Percentiles rank a stretch among this genome's conserved stretches.
Evolutionary conservation across 768 basidiomycete species (phyloP).

Genomic region (Amanita pallidorosea): DNA sequence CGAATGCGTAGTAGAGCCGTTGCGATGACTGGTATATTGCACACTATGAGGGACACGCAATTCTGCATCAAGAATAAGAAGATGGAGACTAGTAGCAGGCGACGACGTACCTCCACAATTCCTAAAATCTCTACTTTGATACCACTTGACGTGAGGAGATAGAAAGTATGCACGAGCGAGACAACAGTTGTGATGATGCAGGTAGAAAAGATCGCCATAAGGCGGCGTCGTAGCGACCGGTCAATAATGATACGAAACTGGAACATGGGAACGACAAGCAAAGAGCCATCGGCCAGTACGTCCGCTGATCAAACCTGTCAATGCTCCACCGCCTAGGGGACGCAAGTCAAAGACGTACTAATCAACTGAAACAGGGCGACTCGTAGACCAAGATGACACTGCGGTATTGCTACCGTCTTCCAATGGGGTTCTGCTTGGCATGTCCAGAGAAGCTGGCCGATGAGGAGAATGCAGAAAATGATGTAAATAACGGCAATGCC

Average conservation of each 20-base stretch:
- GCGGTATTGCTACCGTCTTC: slow-evolving; percentile 23
- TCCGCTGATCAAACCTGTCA: slow-evolving; percentile 25
- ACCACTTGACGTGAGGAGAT: slow-evolving; percentile 22
- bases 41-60: slow-evolving; percentile 25
- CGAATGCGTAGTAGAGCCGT: not conserved
- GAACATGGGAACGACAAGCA: slow-evolving; percentile 33
- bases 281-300: slow-evolving; percentile 30
- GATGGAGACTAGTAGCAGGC: not conserved
- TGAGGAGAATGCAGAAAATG: slow-evolving; percentile 22
- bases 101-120: slow-evolving; percentile 28
- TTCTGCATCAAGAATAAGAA: slow-evolving; percentile 12
- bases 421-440: slow-evolving; percentile 28
- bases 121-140: slow-evolving; percentile 24
- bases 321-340: not conserved
- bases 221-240: slow-evolving; percentile 23
- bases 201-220: slow-evolving; percentile 42
- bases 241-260: slow-evolving; percentile 33
- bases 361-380: slow-evolving; percentile 43
- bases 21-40: slow-evolving; percentile 16
- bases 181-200: slow-evolving; percentile 38
- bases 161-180: slow-evolving; percentile 32
- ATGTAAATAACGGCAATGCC: slow-evolving; percentile 21
- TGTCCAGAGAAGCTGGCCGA: slow-evolving; percentile 34
- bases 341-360: slow-evolving; percentile 23
- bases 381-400: slow-evolving; percentile 32